Evolutionary conservation across 257 asterid species (phyloP).

Genomic region (Solanum bukasovii): DNA sequence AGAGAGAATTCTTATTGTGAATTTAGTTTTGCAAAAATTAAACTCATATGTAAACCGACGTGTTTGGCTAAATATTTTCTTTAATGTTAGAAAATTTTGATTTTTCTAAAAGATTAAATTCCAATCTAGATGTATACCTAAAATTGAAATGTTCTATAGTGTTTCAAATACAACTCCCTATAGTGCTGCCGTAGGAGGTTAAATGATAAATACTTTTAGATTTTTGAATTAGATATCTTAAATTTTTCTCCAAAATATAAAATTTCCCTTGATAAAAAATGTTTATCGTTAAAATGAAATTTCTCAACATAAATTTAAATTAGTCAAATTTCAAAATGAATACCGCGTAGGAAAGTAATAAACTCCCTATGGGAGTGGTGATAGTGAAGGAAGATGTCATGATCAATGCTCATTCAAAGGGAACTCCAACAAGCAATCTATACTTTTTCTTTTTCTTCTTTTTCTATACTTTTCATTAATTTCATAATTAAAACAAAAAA

Average conservation of each 20-base stretch:
- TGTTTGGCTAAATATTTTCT: too few species aligned
- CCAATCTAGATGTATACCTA: not conserved
- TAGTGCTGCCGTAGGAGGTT: not conserved
- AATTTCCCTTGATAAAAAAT: not conserved
- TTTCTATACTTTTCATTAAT: not conserved
- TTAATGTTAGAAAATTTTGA: too few species aligned
- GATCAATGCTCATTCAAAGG: slow-evolving; percentile 5
- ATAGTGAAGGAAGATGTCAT: not conserved
- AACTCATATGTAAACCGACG: too few species aligned
- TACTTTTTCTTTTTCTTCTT: not conserved
- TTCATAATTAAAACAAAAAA: not conserved
- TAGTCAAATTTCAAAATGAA: not conserved
- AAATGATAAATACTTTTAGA: not conserved
- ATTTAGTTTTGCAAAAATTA: too few species aligned
- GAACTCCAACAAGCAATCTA: slow-evolving; percentile 17
- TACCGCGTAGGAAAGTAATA: accelerated
- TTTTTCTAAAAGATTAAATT: not conserved
- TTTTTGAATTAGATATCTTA: not conserved
- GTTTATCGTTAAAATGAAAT: accelerated
- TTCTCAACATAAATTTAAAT: not conserved
- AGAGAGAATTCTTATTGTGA: too few species aligned
- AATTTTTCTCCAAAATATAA: accelerated
- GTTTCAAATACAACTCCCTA: not conserved
- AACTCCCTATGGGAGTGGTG: not conserved
- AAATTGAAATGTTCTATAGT: not conserved